A percentile compares a stretch with the other conserved stretches of the same genome.
phyloP scores from a whole-genome alignment of 1,284 basidiomycete genomes.

The Neolentinus lepideus region DNA sequence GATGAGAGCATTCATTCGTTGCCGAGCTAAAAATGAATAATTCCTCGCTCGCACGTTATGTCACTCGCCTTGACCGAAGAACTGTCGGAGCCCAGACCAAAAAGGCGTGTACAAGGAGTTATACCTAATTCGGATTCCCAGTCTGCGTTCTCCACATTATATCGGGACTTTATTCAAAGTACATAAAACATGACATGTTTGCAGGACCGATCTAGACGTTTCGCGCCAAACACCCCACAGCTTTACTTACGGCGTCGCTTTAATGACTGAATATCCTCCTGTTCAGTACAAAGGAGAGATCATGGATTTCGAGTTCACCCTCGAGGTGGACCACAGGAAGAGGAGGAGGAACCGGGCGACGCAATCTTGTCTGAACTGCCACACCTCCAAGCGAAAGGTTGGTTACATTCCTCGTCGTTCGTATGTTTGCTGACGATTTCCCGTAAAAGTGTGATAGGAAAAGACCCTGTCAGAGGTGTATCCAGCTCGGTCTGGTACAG shows the following conservation, averaged over 20 bases:
- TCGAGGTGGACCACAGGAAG: constrained; percentile 58
- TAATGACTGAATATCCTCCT: constrained; percentile 26
- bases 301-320: constrained; percentile 61
- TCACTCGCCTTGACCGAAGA: background rate
- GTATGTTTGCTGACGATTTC: constrained; percentile 10
- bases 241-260: background rate
- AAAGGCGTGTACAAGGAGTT: constrained; percentile 2
- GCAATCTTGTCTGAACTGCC: constrained; percentile 84
- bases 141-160: background rate
- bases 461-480: constrained; percentile 82
- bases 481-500: constrained; percentile 69
- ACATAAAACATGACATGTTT: background rate
- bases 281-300: constrained; percentile 57
- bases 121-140: background rate
- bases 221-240: background rate
- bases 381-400: constrained; percentile 86
- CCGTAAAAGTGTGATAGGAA: constrained; percentile 65
- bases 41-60: constrained; percentile 1
- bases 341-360: constrained; percentile 84
- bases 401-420: background rate
- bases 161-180: background rate
- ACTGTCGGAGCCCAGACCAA: constrained; percentile 1
- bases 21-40: constrained; percentile 1
- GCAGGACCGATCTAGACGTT: background rate
- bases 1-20: background rate